These are phyloP conservation scores for Boletellus dicymbophilus DNA, from an alignment of 1,284 basidiomycete species.

Conservation along the genomic window DNA sequence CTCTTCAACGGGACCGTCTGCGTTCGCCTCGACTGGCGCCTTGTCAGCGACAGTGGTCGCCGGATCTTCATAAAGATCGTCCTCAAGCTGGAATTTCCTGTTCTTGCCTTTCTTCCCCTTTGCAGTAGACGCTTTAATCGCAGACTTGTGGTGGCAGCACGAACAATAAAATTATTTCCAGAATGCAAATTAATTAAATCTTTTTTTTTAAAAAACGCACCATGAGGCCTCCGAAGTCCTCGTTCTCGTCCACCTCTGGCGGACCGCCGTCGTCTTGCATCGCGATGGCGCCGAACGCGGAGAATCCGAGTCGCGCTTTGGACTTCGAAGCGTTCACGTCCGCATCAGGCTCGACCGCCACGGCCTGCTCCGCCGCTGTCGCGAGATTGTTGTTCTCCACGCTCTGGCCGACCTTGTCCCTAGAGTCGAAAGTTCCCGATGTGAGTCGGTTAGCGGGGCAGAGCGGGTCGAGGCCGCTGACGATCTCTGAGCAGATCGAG, in stretches of 20 bases:
- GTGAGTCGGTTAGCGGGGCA: too few relatives aligned
- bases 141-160: constrained; percentile 39
- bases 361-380: constrained; percentile 35
- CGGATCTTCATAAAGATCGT: constrained; percentile 35
- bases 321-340: constrained; percentile 41
- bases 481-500: too few relatives aligned
- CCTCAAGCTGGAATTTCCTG: constrained; percentile 42
- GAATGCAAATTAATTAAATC: too few relatives aligned
- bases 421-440: too few relatives aligned
- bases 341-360: too few relatives aligned
- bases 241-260: constrained; percentile 65
- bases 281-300: constrained; percentile 53
- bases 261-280: constrained; percentile 46
- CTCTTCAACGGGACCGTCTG: constrained; percentile 68
- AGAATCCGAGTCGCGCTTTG: constrained; percentile 41
- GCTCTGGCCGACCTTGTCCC: constrained; percentile 71
- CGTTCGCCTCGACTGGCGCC: constrained; percentile 51
- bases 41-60: constrained; percentile 40
- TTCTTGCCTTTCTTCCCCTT: constrained; percentile 72
- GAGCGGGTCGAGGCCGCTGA: too few relatives aligned
- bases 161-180: constrained; percentile 2
- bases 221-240: constrained; percentile 85
- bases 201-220: too few relatives aligned
- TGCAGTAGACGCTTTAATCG: constrained; percentile 53
- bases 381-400: constrained; percentile 45